phyloP scores from a whole-genome alignment of 768 basidiomycete species.

The Boletus tomentosulus region DNA sequence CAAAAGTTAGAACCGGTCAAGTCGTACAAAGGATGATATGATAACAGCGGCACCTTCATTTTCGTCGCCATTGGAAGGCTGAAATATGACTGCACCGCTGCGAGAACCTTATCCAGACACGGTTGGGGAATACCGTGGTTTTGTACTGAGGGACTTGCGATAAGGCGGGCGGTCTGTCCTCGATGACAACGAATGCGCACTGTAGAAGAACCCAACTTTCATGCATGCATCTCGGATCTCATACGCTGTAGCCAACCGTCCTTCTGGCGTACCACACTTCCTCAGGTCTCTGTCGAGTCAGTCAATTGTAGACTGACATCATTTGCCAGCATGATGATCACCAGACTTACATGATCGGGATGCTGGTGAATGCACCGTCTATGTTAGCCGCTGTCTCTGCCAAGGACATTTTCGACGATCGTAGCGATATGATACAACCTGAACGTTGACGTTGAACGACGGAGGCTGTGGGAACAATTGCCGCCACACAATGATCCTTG shows the following conservation, averaged over 20 bases:
- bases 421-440: background rate
- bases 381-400: background rate
- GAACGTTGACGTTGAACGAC: too few relatives aligned
- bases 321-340: background rate
- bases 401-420: background rate
- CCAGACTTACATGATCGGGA: slow-evolving; percentile 18
- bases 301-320: background rate
- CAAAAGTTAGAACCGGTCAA: background rate
- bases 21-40: background rate
- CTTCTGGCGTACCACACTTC: slow-evolving; percentile 18
- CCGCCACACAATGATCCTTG: too few relatives aligned
- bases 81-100: slow-evolving; percentile 62
- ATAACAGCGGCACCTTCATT: slow-evolving; percentile 47
- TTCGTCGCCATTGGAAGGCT: slow-evolving; percentile 57
- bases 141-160: slow-evolving; percentile 45
- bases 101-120: slow-evolving; percentile 42
- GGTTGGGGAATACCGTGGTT: slow-evolving; percentile 70
- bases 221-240: slow-evolving; percentile 73
- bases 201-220: slow-evolving; percentile 82
- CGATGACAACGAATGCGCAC: slow-evolving; percentile 32
- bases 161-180: background rate
- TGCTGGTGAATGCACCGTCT: slow-evolving; percentile 1
- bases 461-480: too few relatives aligned
- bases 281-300: slow-evolving; percentile 17
- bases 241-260: slow-evolving; percentile 45